A percentile compares a stretch with the other conserved stretches of the same genome.
Evolutionary conservation across 2,329 filamentous ascomycete species (phyloP).

Genomic region (Ambrosiella cleistominuta): DNA sequence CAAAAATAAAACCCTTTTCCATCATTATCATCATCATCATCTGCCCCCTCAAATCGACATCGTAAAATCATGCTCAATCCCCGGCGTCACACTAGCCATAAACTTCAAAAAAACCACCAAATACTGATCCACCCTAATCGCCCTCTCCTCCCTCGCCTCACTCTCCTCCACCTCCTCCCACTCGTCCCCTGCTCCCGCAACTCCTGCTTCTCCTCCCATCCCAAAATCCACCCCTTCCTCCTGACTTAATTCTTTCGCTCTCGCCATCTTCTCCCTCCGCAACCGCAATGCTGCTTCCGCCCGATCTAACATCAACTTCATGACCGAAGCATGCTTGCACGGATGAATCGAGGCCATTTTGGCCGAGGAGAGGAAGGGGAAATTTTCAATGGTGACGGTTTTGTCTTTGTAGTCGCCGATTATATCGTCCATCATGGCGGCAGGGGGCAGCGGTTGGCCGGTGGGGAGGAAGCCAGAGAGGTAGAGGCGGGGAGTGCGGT

Average conservation of each 20-base stretch:
- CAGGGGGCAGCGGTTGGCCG: conserved; percentile 64
- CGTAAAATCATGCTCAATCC: conserved; percentile 94
- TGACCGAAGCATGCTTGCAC: conserved; percentile 91
- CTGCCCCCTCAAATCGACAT: conserved; percentile 61
- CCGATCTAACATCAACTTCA: conserved; percentile 92
- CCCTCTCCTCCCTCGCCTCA: conserved; percentile 55
- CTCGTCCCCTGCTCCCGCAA: conserved; percentile 28
- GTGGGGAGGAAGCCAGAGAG: conserved; percentile 72
- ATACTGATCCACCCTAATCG: conserved; percentile 77
- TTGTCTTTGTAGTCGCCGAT: conserved; percentile 96
- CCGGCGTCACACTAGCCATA: conserved; percentile 79
- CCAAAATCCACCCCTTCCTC: conserved; percentile 51
- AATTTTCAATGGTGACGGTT: conserved; percentile 94
- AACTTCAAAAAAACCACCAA: conserved; percentile 77
- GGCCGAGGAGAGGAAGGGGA: conserved; percentile 78
- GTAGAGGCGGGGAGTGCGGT: conserved; percentile 87
- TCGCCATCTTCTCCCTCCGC: conserved; percentile 51
- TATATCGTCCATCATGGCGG: conserved; percentile 91
- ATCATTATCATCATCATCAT: neutral
- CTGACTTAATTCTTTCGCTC: conserved; percentile 31
- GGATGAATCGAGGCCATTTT: conserved; percentile 97
- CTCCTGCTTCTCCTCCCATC: conserved; percentile 28
- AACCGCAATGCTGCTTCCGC: conserved; percentile 86
- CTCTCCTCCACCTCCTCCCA: conserved; percentile 48
- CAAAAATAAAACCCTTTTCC: neutral